Conservation (phyloP, 495 filamentous ascomycete genomes). For the Podospora anserina region DNA sequence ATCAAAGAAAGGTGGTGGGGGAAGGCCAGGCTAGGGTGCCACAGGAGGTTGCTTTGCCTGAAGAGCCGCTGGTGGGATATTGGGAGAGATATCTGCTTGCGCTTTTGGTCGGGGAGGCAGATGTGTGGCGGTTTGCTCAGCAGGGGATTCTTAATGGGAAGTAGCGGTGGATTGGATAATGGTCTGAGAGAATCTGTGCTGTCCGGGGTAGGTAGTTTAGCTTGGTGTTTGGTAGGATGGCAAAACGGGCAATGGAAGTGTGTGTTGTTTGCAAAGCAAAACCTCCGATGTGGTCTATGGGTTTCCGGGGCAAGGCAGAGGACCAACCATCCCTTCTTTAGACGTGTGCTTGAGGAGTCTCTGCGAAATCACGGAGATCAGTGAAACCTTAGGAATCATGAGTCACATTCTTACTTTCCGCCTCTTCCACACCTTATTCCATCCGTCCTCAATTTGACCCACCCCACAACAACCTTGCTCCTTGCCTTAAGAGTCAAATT, state of each 20-base stretch:
- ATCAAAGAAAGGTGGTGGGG: slow-evolving; percentile 13
- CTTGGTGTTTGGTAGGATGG: no score
- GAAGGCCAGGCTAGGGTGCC: slow-evolving; percentile 22
- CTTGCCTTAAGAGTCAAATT: not conserved
- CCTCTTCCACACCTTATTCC: not conserved
- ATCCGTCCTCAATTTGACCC: not conserved
- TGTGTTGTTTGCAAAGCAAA: no score
- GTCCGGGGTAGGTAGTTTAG: no score
- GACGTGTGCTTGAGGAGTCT: no score
- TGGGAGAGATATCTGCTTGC: slow-evolving; percentile 33
- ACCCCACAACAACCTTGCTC: not conserved
- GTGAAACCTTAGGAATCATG: not conserved
- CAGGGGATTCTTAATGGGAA: not conserved
- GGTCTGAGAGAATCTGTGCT: no score
- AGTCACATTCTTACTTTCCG: not conserved
- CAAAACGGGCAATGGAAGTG: no score
- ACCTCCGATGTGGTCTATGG: no score
- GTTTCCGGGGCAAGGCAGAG: no score
- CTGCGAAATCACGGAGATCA: no score
- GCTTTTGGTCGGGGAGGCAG: slow-evolving; percentile 24
- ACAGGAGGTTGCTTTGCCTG: slow-evolving; percentile 20
- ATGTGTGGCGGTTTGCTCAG: slow-evolving; percentile 31
- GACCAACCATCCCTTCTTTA: no score
- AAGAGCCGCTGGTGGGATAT: slow-evolving; percentile 35
- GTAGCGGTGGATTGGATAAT: not conserved